These are phyloP conservation scores for Aspergillus uvarum DNA, from an alignment of 2,329 filamentous ascomycete species.

Conservation along the genomic window DNA sequence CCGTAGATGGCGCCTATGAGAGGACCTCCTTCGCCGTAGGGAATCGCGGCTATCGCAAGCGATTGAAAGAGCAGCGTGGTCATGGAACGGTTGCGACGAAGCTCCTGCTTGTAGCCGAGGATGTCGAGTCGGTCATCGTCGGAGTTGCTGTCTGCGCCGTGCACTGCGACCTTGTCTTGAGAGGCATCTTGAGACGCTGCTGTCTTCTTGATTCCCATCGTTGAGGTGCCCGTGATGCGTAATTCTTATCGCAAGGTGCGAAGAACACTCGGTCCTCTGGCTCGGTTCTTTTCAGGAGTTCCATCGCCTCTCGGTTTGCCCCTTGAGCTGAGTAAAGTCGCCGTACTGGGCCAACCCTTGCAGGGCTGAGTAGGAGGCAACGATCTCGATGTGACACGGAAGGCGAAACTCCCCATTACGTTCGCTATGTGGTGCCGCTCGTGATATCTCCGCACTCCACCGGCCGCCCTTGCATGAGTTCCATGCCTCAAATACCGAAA, in stretches of 20 bases:
- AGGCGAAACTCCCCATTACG: background rate
- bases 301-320: background rate
- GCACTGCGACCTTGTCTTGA: slow-evolving; percentile 1
- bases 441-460: background rate
- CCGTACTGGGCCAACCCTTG: slow-evolving; percentile 5
- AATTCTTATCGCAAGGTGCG: background rate
- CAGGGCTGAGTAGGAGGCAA: background rate
- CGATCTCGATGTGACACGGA: background rate
- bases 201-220: background rate
- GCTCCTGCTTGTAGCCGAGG: slow-evolving; percentile 60
- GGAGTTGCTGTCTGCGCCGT: slow-evolving; percentile 19
- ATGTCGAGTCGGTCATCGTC: slow-evolving; percentile 36
- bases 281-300: background rate
- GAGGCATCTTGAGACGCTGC: background rate
- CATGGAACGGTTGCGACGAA: slow-evolving; percentile 60
- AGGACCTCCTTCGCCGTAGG: slow-evolving; percentile 50
- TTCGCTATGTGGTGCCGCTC: background rate
- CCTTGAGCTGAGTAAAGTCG: background rate
- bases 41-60: slow-evolving; percentile 61
- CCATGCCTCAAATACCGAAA: background rate
- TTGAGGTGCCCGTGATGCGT: background rate
- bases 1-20: slow-evolving; percentile 43
- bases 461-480: background rate
- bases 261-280: background rate
- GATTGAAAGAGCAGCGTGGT: slow-evolving; percentile 62